A percentile compares a stretch with the other conserved stretches of the same genome.
Evolutionary conservation across 192 early-diverging fungal genomes (phyloP).

Genomic region (Coemansia sp.): DNA sequence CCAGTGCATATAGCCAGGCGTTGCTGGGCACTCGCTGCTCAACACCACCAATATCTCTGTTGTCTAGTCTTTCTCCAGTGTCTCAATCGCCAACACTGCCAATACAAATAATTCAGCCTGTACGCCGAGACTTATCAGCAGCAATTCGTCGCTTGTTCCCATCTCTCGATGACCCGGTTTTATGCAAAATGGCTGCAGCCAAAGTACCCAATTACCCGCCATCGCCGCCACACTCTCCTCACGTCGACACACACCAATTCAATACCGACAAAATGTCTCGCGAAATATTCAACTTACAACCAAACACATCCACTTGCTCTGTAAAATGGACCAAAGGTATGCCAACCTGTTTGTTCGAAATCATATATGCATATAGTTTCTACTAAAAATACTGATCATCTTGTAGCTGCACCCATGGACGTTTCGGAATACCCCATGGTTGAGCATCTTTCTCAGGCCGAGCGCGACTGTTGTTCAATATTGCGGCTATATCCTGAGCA

Average conservation of each 20-base stretch:
- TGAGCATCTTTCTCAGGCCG: slow-evolving; percentile 33
- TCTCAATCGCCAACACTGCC: too few relatives aligned
- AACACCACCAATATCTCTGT: not conserved
- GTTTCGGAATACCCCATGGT: slow-evolving; percentile 30
- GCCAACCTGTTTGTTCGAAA: slow-evolving; percentile 3
- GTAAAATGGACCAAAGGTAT: slow-evolving; percentile 51
- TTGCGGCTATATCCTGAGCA: slow-evolving; percentile 44
- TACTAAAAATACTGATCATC: not conserved
- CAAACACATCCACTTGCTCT: slow-evolving; percentile 27
- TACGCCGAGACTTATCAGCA: not conserved
- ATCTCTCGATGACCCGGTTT: slow-evolving; percentile 16
- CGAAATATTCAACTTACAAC: slow-evolving; percentile 29
- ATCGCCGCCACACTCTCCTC: slow-evolving; percentile 1
- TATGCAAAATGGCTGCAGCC: slow-evolving; percentile 11
- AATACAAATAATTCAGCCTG: too few relatives aligned
- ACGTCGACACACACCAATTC: not conserved
- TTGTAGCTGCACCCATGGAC: slow-evolving; percentile 48
- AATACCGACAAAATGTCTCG: slow-evolving; percentile 26
- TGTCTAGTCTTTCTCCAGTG: too few relatives aligned
- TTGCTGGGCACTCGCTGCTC: slow-evolving; percentile 34
- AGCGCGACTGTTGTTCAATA: slow-evolving; percentile 44
- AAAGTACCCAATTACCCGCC: slow-evolving; percentile 10
- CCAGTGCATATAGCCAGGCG: slow-evolving; percentile 44
- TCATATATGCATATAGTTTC: slow-evolving; percentile 5
- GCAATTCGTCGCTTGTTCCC: slow-evolving; percentile 41